Evolutionary conservation across 495 filamentous ascomycete genomes (phyloP).

Genomic region (Xylaria intraflava): DNA sequence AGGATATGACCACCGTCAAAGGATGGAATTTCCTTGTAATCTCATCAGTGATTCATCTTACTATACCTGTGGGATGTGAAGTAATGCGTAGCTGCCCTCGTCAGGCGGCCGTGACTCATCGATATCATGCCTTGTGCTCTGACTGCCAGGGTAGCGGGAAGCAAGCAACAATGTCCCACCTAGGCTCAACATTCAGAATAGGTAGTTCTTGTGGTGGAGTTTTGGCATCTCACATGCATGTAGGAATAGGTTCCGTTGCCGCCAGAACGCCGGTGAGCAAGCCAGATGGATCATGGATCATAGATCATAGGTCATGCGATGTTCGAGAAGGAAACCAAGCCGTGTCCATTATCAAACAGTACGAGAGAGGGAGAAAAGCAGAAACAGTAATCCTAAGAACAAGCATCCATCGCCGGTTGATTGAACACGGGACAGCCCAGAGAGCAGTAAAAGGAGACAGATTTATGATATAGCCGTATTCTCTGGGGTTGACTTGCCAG

Average conservation of each 20-base stretch:
- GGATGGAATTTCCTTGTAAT: neutral
- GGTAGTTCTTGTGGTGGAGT: neutral
- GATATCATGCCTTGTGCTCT: neutral
- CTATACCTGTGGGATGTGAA: neutral
- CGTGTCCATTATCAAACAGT: conserved; percentile 32
- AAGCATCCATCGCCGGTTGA: conserved; percentile 30
- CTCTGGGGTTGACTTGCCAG: conserved; percentile 32
- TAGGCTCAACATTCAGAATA: too few relatives aligned
- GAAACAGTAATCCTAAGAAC: conserved; percentile 28
- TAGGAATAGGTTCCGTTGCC: neutral
- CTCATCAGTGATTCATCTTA: neutral
- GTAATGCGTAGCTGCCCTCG: neutral
- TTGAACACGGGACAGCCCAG: conserved; percentile 26
- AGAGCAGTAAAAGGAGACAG: conserved; percentile 30
- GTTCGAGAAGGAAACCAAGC: conserved; percentile 12
- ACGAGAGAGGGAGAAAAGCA: conserved; percentile 28
- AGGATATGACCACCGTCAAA: too few relatives aligned
- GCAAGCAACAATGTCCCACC: neutral
- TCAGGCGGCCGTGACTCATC: neutral
- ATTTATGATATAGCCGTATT: conserved; percentile 35
- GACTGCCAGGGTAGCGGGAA: neutral
- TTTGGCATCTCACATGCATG: neutral
- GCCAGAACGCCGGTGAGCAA: neutral
- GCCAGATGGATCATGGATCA: neutral
- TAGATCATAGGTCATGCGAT: too few relatives aligned